Conservation (phyloP, 1,284 basidiomycete species). For the Abortiporus biennis region DNA sequence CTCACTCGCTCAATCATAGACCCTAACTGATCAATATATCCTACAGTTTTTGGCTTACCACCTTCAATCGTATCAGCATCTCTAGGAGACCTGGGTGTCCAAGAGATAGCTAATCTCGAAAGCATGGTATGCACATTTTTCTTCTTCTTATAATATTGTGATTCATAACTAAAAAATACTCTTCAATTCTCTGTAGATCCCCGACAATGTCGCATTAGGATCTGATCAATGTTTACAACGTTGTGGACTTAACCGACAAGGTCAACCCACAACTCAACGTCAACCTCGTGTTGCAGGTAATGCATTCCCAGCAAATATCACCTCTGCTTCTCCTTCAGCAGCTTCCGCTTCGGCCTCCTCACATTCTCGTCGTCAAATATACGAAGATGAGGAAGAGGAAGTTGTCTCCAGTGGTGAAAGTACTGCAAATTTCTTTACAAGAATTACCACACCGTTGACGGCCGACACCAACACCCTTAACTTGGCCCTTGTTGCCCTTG, state of each 20-base stretch:
- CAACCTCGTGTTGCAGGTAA: conserved; percentile 27
- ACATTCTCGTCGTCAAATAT: neutral
- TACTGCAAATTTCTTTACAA: neutral
- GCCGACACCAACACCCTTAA: conserved; percentile 7
- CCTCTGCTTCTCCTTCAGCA: conserved; percentile 5
- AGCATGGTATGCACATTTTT: conserved; percentile 12
- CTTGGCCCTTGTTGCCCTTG: conserved; percentile 18
- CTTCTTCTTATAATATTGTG: neutral
- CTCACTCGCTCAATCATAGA: neutral
- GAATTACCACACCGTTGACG: conserved; percentile 1
- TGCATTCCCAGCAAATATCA: conserved; percentile 20
- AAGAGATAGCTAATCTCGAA: conserved; percentile 25
- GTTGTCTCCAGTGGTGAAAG: neutral
- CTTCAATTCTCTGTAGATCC: conserved; percentile 19
- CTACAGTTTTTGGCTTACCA: conserved; percentile 26
- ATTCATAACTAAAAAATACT: neutral
- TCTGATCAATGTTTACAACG: conserved; percentile 27
- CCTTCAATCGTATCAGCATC: conserved; percentile 28
- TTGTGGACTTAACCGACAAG: conserved; percentile 22
- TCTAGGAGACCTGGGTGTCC: conserved; percentile 28
- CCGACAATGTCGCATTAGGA: conserved; percentile 29
- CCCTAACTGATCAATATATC: neutral
- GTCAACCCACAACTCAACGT: conserved; percentile 26
- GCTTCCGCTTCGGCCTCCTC: neutral
- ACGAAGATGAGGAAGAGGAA: too few species aligned